Evolutionary conservation across 371 early-diverging fungal genomes (phyloP), one percentile per base, ranked within the genome.

Genomic region (Mortierella sp.): DNA sequence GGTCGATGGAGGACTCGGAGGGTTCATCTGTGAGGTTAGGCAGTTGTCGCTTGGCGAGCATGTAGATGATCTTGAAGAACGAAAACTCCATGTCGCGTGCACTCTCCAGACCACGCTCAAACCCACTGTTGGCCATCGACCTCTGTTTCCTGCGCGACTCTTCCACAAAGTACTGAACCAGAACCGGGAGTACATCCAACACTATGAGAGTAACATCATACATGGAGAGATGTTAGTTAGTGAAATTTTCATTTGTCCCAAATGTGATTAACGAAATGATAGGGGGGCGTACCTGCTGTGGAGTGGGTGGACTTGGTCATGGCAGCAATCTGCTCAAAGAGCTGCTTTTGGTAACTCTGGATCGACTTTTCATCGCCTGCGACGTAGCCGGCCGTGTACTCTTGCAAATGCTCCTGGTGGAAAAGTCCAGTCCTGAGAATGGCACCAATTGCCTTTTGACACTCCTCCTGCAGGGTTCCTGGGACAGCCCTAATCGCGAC

Each of bases 321-420:
- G 10, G 70, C 29, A 12, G 79, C 68, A 38, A 82, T 75, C 18
- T 86, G 80, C n/a, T 86, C 87, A 68, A 86, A 86, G 18, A 86
- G 80, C n/a, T 82, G 87, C 51, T 82, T 86, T 27, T 86, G 87
- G 44, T 86, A 86, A 29, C 87, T 86, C 27, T 86, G 87, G 29
- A 80, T 72, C 27, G 80, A 79, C 35, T 77, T 86, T 32, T 82
- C 87, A 29, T 79, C 82, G 29, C 77, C 74, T 75, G 51, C 70
- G 21, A 29, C 16, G 32, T 84, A 84, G 72, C 82, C 82, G 16
- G 80, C 49, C 0, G 87, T 86, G 43, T 86, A 86, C 32, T 86
- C 87, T 12, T 82, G 87, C 60, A 86, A 71, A 70, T 86, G 87
- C 35, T 86, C 87, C 41, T 82, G 82, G 27, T 86, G 87, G 49